Evolutionary conservation across 306 rosid species (phyloP).

Genomic region (Cicer cuneatum): DNA sequence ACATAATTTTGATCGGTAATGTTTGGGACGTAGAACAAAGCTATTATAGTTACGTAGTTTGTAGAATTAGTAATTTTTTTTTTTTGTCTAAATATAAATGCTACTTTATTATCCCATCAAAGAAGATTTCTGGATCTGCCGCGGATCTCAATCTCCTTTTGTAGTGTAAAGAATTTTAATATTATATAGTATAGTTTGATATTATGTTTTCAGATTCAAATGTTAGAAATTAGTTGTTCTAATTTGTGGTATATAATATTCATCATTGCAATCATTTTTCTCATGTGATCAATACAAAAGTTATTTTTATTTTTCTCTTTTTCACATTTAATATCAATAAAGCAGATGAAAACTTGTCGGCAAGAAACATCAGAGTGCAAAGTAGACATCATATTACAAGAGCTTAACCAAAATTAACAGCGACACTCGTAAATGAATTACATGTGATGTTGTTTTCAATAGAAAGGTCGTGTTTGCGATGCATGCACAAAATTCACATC

Average conservation of each 20-base stretch:
- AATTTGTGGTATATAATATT: too few species aligned
- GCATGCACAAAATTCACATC: slow-evolving; percentile 84
- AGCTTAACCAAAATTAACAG: slow-evolving; percentile 45
- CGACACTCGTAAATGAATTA: slow-evolving; percentile 77
- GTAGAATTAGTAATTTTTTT: too few species aligned
- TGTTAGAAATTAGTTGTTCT: too few species aligned
- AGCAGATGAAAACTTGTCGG: slow-evolving; percentile 48
- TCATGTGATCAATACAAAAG: too few species aligned
- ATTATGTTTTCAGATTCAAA: too few species aligned
- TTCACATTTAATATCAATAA: slow-evolving; percentile 45
- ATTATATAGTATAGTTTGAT: neutral
- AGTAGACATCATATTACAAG: slow-evolving; percentile 38
- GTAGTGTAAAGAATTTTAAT: slow-evolving; percentile 13
- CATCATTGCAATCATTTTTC: too few species aligned
- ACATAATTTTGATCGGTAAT: slow-evolving; percentile 15
- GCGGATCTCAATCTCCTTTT: too few species aligned
- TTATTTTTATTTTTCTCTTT: too few species aligned
- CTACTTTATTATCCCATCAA: slow-evolving; percentile 10
- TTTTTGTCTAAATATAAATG: too few species aligned
- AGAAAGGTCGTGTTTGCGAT: slow-evolving; percentile 65
- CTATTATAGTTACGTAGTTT: too few species aligned
- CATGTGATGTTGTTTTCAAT: slow-evolving; percentile 92
- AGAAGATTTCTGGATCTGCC: too few species aligned
- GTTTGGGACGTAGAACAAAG: too few species aligned
- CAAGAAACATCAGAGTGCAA: slow-evolving; percentile 43